Percentiles rank a stretch among this genome's conserved stretches.
These are phyloP conservation scores for Umbilicus rupestris DNA, from an alignment of 164 flowering plant species.

Conservation along the genomic window DNA sequence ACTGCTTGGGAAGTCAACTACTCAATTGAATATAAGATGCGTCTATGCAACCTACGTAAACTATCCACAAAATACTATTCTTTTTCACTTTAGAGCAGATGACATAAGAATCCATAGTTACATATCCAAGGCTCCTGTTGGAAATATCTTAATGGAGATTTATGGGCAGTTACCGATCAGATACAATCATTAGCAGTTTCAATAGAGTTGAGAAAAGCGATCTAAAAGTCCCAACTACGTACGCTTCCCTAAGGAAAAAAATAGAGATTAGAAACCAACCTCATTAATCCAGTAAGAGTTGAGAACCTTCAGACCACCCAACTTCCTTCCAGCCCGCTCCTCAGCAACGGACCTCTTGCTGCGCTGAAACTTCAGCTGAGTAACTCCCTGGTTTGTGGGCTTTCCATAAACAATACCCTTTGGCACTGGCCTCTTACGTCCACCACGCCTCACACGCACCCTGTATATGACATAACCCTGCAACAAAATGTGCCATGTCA, in stretches of 20 bases:
- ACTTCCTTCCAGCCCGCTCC: slow-evolving; percentile 6
- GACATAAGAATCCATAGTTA: no score
- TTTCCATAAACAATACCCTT: slow-evolving; percentile 8
- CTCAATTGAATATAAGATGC: no score
- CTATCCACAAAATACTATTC: no score
- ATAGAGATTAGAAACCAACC: not conserved
- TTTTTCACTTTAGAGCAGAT: no score
- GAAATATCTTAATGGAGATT: no score
- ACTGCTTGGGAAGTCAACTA: no score
- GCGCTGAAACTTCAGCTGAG: slow-evolving; percentile 3
- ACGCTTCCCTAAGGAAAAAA: not conserved
- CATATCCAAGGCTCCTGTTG: no score
- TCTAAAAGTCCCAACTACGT: no score
- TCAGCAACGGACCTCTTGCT: slow-evolving; percentile 7
- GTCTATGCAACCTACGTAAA: no score
- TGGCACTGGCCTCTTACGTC: slow-evolving; percentile 4
- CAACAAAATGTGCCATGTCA: not conserved
- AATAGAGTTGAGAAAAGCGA: no score
- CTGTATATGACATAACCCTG: slow-evolving; percentile 7
- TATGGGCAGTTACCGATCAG: no score
- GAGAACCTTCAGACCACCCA: slow-evolving; percentile 8
- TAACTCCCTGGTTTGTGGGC: slow-evolving; percentile 8
- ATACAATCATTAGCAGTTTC: no score
- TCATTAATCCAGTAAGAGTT: slow-evolving; percentile 5
- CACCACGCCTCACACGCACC: slow-evolving; percentile 7